Evolutionary conservation across 2,329 filamentous ascomycete species (phyloP).

Genomic region (Ceratocystis huliohia): DNA sequence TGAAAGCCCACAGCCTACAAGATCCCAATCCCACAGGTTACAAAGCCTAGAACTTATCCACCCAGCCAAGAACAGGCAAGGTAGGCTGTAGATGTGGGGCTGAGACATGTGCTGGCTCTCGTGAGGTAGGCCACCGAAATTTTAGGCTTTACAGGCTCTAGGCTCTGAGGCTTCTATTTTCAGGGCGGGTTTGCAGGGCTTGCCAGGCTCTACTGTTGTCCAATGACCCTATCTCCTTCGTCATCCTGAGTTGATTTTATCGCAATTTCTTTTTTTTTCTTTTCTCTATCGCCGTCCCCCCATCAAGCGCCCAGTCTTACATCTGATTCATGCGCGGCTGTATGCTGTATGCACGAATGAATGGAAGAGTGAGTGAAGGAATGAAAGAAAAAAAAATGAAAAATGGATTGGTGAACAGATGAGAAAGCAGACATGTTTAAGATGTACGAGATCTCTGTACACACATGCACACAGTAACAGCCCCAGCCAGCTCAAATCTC

Average conservation of each 20-base stretch:
- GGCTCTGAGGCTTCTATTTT: neutral
- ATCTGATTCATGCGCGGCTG: neutral
- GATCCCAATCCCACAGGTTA: neutral
- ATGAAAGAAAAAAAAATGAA: neutral
- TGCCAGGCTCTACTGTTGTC: neutral
- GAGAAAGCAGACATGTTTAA: neutral
- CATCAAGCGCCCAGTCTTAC: conserved; percentile 5
- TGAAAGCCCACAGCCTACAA: neutral
- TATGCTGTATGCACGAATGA: neutral
- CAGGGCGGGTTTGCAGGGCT: neutral
- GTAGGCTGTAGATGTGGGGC: neutral
- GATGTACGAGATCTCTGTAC: conserved; percentile 3
- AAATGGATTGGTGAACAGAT: no score
- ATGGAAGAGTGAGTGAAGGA: neutral
- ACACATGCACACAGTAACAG: neutral
- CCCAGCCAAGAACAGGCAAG: neutral
- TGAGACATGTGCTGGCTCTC: neutral
- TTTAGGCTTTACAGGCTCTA: neutral
- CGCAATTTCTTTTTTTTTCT: neutral
- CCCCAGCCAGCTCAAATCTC: neutral
- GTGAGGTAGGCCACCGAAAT: neutral
- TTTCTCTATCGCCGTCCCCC: neutral
- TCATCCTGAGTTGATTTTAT: neutral
- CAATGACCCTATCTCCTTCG: neutral
- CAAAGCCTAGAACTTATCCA: neutral